Evolutionary conservation across 2,329 filamentous ascomycete species (phyloP).

Genomic region (Fusarium dlaminii): DNA sequence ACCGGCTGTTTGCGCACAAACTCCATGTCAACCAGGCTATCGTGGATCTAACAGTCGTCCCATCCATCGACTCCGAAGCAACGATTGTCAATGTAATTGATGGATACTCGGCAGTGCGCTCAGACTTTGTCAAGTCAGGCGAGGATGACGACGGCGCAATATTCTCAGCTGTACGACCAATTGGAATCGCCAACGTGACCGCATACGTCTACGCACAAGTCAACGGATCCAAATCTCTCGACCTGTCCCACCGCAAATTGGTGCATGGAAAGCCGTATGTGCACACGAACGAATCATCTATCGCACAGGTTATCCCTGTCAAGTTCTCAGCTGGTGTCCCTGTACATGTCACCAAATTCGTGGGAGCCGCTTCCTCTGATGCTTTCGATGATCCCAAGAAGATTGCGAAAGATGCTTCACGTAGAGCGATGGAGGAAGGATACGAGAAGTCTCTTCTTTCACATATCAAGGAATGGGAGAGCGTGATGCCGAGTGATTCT

Average conservation of each 20-base stretch:
- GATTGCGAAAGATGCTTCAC: neutral
- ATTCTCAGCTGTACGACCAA: neutral
- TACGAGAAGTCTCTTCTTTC: neutral
- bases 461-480: neutral
- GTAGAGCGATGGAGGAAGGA: accelerated
- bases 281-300: neutral
- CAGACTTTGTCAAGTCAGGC: neutral
- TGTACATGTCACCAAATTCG: neutral
- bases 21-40: neutral
- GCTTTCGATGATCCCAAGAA: neutral
- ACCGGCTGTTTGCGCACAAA: neutral
- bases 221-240: neutral
- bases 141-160: neutral
- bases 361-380: neutral
- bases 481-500: neutral
- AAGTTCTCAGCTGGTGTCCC: neutral
- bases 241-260: neutral
- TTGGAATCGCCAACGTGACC: neutral
- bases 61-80: neutral
- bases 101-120: neutral
- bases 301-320: neutral
- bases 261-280: neutral
- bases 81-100: neutral
- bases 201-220: neutral
- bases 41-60: neutral